These are phyloP conservation scores for Fusarium sp. DNA, from an alignment of 2,329 filamentous ascomycete genomes.

Conservation along the genomic window DNA sequence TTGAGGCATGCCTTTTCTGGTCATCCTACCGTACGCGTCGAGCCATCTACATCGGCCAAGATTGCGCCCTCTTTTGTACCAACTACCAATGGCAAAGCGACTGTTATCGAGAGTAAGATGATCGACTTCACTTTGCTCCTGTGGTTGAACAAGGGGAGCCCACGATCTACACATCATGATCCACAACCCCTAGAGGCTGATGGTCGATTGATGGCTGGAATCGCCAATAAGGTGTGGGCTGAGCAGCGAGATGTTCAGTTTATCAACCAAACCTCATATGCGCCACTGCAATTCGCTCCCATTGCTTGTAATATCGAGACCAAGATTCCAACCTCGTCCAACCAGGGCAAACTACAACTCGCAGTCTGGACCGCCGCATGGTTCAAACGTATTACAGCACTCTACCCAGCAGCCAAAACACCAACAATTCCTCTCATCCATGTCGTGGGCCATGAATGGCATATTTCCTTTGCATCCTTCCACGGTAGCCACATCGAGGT, in stretches of 20 bases:
- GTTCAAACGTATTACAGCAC: constrained; percentile 5
- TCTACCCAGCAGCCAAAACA: not conserved
- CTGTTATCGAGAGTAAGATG: constrained; percentile 20
- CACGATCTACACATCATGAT: not conserved
- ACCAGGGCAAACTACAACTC: constrained; percentile 1
- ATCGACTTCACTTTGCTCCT: constrained; percentile 14
- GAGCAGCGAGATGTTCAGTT: constrained; percentile 1
- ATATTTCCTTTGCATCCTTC: constrained; percentile 10
- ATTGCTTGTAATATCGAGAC: constrained; percentile 18
- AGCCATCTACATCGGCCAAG: constrained; percentile 2
- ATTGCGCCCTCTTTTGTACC: constrained; percentile 1
- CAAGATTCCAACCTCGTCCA: not conserved
- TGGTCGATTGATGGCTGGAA: not conserved
- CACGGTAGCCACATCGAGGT: constrained; percentile 7
- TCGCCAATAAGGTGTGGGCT: constrained; percentile 11
- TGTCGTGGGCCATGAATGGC: constrained; percentile 12
- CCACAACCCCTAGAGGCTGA: not conserved
- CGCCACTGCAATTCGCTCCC: constrained; percentile 2
- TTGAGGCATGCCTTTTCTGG: constrained; percentile 7
- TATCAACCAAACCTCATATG: not conserved
- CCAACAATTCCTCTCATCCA: constrained; percentile 19
- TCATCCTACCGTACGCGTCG: constrained; percentile 9
- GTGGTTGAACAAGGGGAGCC: constrained; percentile 3
- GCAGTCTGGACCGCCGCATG: constrained; percentile 11
- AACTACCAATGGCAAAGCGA: constrained; percentile 4